Evolutionary conservation across 306 rosid species (phyloP).

Genomic region (Oxytropis ochrocephala): DNA sequence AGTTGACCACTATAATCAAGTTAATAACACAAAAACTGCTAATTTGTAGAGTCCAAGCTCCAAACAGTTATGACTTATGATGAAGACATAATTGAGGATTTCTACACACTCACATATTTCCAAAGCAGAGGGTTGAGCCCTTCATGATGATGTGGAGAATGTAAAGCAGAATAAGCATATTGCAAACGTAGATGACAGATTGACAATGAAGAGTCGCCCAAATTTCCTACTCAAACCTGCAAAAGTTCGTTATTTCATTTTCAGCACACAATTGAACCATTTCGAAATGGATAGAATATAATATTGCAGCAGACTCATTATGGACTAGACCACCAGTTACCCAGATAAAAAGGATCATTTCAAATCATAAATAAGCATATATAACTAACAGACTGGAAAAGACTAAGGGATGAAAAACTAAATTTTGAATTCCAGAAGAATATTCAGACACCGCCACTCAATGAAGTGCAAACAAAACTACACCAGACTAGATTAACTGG

Average conservation of each 20-base stretch:
- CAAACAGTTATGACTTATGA: neutral
- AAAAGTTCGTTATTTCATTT: neutral
- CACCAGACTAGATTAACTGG: too few relatives aligned
- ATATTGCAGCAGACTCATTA: neutral
- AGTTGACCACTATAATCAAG: constrained; percentile 18
- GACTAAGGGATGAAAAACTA: neutral
- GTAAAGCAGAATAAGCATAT: constrained; percentile 25
- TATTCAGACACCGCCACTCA: neutral
- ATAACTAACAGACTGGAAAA: neutral
- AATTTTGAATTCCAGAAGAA: neutral
- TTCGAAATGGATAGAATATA: constrained; percentile 2
- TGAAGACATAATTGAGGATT: neutral
- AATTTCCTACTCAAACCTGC: constrained; percentile 27
- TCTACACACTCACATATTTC: constrained; percentile 35
- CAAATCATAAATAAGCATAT: neutral
- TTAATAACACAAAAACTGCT: neutral
- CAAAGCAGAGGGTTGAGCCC: constrained; percentile 38
- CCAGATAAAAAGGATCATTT: neutral
- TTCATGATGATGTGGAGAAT: constrained; percentile 26
- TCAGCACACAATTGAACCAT: constrained; percentile 11
- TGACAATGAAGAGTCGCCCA: neutral
- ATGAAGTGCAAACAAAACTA: too few relatives aligned
- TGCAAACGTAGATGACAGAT: constrained; percentile 11
- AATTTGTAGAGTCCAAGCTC: neutral
- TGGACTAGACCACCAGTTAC: neutral